Evolutionary conservation across 1,139 yeast species (phyloP).

Genomic region (Candida anutae): DNA sequence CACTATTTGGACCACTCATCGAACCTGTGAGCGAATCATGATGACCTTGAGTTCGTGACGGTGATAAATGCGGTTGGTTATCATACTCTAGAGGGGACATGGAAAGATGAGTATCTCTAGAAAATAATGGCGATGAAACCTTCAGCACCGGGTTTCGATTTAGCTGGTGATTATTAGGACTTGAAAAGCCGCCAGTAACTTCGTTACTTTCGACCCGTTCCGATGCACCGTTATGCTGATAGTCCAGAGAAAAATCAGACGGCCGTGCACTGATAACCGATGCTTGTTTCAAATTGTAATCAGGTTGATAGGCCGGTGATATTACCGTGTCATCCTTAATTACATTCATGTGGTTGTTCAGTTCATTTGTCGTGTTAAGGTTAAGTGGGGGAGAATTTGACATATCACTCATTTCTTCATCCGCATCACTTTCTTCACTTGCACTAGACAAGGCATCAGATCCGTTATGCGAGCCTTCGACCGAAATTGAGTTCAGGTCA

Average conservation of each 20-base stretch:
- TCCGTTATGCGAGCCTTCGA: background rate
- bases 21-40: constrained; percentile 1
- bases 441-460: too few species aligned
- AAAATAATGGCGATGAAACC: constrained; percentile 23
- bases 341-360: background rate
- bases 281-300: background rate
- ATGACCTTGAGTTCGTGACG: background rate
- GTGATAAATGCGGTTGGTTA: constrained; percentile 1
- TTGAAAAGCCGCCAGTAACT: constrained; percentile 16
- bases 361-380: constrained; percentile 19
- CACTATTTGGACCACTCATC: background rate
- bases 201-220: constrained; percentile 1
- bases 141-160: constrained; percentile 11
- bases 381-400: constrained; percentile 21
- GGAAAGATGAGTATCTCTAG: constrained; percentile 13
- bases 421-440: constrained; percentile 32
- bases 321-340: too few species aligned
- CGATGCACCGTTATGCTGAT: background rate
- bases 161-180: constrained; percentile 15
- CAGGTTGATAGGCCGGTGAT: background rate
- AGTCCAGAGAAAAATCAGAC: background rate
- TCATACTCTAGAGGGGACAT: constrained; percentile 17
- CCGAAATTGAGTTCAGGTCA: constrained; percentile 1
- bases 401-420: constrained; percentile 19
- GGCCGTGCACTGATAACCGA: background rate